phyloP scores from a whole-genome alignment of 331 rosid species.

The Pyrus hybrid region DNA sequence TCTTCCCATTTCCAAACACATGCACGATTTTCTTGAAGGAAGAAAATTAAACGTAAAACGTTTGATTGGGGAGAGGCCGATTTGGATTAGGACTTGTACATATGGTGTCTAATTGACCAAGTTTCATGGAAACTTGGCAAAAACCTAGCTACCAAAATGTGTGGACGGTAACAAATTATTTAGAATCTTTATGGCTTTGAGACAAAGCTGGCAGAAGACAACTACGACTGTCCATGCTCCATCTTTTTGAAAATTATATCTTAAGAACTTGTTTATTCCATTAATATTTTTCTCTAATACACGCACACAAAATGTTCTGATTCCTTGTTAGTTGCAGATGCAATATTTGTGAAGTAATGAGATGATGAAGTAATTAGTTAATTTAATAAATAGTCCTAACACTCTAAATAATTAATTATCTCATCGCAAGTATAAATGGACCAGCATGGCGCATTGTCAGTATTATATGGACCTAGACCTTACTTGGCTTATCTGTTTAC shows the following conservation, averaged over 20 bases:
- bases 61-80: neutral
- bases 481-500: slow-evolving; percentile 1
- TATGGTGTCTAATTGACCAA: slow-evolving; percentile 7
- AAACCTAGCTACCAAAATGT: neutral
- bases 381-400: no score
- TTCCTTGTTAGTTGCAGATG: neutral
- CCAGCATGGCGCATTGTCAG: neutral
- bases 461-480: neutral
- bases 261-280: neutral
- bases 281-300: no score
- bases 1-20: neutral
- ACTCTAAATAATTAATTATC: neutral
- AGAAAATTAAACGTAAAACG: neutral
- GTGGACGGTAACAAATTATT: neutral
- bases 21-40: neutral
- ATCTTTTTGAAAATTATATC: neutral
- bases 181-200: neutral
- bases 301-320: neutral
- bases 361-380: no score
- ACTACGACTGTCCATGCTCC: neutral
- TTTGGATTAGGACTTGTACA: neutral
- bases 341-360: neutral
- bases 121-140: neutral
- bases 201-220: neutral
- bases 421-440: neutral